These are phyloP conservation scores for Bromus sterilis DNA, from an alignment of 176 grass and related monocot species.

Conservation along the genomic window DNA sequence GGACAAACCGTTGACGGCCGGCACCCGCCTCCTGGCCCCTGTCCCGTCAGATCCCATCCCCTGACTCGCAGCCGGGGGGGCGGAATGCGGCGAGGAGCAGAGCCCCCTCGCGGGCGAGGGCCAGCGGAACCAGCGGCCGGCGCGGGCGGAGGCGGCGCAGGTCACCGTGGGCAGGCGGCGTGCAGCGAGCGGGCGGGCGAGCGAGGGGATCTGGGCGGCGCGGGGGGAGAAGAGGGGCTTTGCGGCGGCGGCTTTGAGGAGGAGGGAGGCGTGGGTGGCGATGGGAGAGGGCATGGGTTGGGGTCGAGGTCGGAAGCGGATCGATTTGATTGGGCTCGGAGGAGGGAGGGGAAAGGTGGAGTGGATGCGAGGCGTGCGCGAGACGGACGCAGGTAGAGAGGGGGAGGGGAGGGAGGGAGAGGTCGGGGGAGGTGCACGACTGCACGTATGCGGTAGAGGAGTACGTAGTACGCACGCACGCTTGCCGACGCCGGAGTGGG, in stretches of 20 bases:
- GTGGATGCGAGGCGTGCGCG: neutral
- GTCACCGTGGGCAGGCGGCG: conserved; percentile 3
- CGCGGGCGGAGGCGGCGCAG: neutral
- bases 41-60: conserved; percentile 46
- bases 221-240: conserved; percentile 36
- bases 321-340: neutral
- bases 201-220: conserved; percentile 27
- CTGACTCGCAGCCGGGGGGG: conserved; percentile 12
- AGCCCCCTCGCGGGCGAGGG: conserved; percentile 30
- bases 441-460: neutral
- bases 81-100: conserved; percentile 33
- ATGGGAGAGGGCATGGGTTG: conserved; percentile 41
- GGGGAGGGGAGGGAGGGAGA: neutral
- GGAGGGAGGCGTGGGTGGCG: conserved; percentile 36
- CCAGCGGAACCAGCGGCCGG: conserved; percentile 38
- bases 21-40: conserved; percentile 15
- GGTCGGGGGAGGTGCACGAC: neutral
- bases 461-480: too few species aligned
- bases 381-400: neutral
- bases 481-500: neutral
- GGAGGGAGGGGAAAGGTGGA: neutral
- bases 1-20: conserved; percentile 31
- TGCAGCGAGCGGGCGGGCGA: neutral
- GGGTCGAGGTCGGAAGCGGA: neutral
- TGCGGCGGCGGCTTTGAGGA: conserved; percentile 43